Percentiles rank a stretch among this genome's conserved stretches.
phyloP scores from a whole-genome alignment of 495 filamentous ascomycete genomes.

The Umbilicaria muhlenbergii region DNA sequence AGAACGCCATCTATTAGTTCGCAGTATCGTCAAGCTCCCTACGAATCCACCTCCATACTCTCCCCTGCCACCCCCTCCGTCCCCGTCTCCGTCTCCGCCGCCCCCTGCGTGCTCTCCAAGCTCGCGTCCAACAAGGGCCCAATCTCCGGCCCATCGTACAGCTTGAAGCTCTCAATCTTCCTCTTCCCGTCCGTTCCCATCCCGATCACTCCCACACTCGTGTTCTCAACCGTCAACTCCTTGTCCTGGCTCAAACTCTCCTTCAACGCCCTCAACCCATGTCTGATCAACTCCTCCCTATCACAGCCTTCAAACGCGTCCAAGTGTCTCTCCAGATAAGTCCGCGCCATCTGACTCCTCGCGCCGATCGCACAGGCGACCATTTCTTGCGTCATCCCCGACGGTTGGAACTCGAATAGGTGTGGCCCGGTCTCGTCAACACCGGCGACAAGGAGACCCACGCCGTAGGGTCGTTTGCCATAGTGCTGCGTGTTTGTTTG shows the following conservation, averaged over 20 bases:
- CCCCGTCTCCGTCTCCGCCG: slow-evolving; percentile 42
- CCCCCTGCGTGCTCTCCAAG: slow-evolving; percentile 55
- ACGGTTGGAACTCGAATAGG: slow-evolving; percentile 96
- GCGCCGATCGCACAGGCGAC: slow-evolving; percentile 87
- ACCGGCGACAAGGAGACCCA: slow-evolving; percentile 83
- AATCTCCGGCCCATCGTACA: slow-evolving; percentile 82
- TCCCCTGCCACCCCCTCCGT: slow-evolving; percentile 20
- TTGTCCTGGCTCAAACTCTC: slow-evolving; percentile 94
- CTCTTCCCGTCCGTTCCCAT: slow-evolving; percentile 32
- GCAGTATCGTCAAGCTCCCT: slow-evolving; percentile 13
- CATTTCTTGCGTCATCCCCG: slow-evolving; percentile 94
- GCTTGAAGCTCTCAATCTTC: slow-evolving; percentile 67
- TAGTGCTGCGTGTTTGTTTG: slow-evolving; percentile 97
- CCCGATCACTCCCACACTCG: slow-evolving; percentile 75
- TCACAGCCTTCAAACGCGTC: slow-evolving; percentile 57
- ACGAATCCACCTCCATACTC: slow-evolving; percentile 73
- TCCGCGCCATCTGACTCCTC: slow-evolving; percentile 89
- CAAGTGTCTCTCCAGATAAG: slow-evolving; percentile 84
- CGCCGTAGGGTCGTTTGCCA: slow-evolving; percentile 91
- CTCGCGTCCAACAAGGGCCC: slow-evolving; percentile 43
- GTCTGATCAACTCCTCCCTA: slow-evolving; percentile 74
- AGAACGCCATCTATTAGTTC: slow-evolving; percentile 21
- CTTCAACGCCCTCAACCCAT: slow-evolving; percentile 84
- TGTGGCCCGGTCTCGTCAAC: slow-evolving; percentile 88
- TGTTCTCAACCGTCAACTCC: slow-evolving; percentile 92